Conservation (phyloP, 2,329 filamentous ascomycete genomes). For the Nothopassalora personata region DNA sequence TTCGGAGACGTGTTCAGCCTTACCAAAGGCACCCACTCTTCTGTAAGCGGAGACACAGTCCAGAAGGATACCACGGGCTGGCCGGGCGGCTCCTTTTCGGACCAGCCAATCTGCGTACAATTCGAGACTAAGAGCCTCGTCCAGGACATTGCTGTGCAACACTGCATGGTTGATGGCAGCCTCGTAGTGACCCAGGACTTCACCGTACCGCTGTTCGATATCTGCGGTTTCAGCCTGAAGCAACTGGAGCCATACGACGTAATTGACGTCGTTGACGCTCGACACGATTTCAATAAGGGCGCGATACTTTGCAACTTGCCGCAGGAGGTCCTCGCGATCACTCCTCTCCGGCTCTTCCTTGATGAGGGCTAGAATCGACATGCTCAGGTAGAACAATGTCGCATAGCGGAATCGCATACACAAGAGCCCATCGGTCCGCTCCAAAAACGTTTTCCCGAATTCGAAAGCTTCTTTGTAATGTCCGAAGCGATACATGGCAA, state of each 20-base stretch:
- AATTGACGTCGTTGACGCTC: conserved; percentile 63
- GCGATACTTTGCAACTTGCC: conserved; percentile 51
- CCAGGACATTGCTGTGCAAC: conserved; percentile 60
- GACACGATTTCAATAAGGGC: conserved; percentile 61
- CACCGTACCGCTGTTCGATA: conserved; percentile 36
- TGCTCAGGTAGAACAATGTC: conserved; percentile 39
- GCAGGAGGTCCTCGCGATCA: conserved; percentile 46
- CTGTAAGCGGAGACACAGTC: conserved; percentile 65
- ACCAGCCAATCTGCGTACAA: conserved; percentile 68
- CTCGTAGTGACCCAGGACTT: conserved; percentile 62
- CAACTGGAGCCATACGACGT: conserved; percentile 62
- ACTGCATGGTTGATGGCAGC: conserved; percentile 66
- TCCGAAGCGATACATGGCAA: conserved; percentile 40
- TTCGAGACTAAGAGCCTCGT: conserved; percentile 69
- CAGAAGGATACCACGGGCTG: conserved; percentile 62
- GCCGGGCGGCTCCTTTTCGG: conserved; percentile 58
- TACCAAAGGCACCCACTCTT: conserved; percentile 62
- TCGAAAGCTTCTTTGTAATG: conserved; percentile 39
- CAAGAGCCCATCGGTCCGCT: conserved; percentile 40
- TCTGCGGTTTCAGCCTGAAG: conserved; percentile 66
- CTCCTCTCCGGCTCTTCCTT: conserved; percentile 34
- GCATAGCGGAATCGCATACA: conserved; percentile 41
- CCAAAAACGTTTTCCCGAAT: conserved; percentile 39
- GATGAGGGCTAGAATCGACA: conserved; percentile 38
- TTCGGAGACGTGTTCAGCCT: conserved; percentile 62